These are phyloP conservation scores for Sporothrix variecibatus DNA, from an alignment of 2,329 filamentous ascomycete genomes.

Conservation along the genomic window DNA sequence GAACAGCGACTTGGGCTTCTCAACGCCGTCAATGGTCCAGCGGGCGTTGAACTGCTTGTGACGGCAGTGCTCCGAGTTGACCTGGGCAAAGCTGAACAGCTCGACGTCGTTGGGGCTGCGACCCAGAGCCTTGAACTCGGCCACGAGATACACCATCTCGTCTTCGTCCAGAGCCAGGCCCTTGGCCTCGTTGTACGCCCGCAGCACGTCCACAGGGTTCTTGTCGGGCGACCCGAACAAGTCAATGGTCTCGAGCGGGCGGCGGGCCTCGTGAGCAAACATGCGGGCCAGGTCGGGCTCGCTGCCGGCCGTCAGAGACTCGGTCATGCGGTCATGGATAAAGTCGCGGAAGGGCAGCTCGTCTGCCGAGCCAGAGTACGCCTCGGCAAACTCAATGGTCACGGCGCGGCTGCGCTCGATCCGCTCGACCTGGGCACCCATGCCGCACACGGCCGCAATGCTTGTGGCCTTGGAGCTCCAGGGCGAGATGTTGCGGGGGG, in stretches of 20 bases:
- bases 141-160: slow-evolving; percentile 93
- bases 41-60: slow-evolving; percentile 94
- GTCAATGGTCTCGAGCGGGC: slow-evolving; percentile 72
- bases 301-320: slow-evolving; percentile 62
- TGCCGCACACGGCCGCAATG: slow-evolving; percentile 87
- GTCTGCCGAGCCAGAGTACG: slow-evolving; percentile 47
- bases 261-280: slow-evolving; percentile 69
- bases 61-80: slow-evolving; percentile 92
- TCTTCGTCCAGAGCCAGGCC: slow-evolving; percentile 84
- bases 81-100: slow-evolving; percentile 98
- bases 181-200: slow-evolving; percentile 79
- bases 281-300: slow-evolving; percentile 67
- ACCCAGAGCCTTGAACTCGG: slow-evolving; percentile 70
- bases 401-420: slow-evolving; percentile 87
- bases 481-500: slow-evolving; percentile 84
- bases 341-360: slow-evolving; percentile 62
- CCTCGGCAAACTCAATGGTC: slow-evolving; percentile 62
- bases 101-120: slow-evolving; percentile 83
- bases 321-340: slow-evolving; percentile 94
- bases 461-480: slow-evolving; percentile 97
- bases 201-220: slow-evolving; percentile 69
- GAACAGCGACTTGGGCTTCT: slow-evolving; percentile 80
- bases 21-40: slow-evolving; percentile 88
- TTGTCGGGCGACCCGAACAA: slow-evolving; percentile 61
- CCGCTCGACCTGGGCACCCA: slow-evolving; percentile 68